Evolutionary conservation across 2,329 filamentous ascomycete species (phyloP).

Genomic region (Aspergillus pseudotamarii): DNA sequence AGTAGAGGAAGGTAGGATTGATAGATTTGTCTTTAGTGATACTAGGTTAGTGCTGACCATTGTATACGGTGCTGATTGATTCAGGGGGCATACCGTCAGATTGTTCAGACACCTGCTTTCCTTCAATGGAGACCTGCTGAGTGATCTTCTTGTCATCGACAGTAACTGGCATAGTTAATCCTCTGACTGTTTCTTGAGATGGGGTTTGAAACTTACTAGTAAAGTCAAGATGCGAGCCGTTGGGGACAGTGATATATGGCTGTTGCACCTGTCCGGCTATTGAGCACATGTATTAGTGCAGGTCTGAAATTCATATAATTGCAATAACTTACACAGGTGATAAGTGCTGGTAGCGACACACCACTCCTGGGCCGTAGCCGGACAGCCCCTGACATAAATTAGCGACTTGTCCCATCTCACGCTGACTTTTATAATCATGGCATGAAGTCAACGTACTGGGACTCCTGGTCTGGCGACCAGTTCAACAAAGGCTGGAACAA

Average conservation of each 20-base stretch:
- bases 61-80: accelerated
- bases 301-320: neutral
- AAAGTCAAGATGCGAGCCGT: neutral
- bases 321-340: slow-evolving; percentile 2
- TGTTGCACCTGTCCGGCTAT: neutral
- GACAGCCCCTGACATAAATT: neutral
- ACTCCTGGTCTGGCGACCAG: slow-evolving; percentile 15
- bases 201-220: neutral
- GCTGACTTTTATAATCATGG: neutral
- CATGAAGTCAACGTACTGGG: slow-evolving; percentile 1
- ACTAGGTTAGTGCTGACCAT: neutral
- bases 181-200: neutral
- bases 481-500: slow-evolving; percentile 16
- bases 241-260: neutral
- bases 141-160: slow-evolving; percentile 6
- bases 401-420: neutral
- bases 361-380: slow-evolving; percentile 10
- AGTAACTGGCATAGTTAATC: neutral
- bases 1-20: slow-evolving; percentile 13
- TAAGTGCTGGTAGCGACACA: slow-evolving; percentile 13
- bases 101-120: slow-evolving; percentile 9
- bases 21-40: neutral
- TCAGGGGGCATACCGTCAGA: neutral
- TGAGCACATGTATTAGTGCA: neutral
- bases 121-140: neutral